Evolutionary conservation across 2,329 filamentous ascomycete species (phyloP), one percentile per base, ranked within the genome.

Genomic region (Colletotrichum paranaense): DNA sequence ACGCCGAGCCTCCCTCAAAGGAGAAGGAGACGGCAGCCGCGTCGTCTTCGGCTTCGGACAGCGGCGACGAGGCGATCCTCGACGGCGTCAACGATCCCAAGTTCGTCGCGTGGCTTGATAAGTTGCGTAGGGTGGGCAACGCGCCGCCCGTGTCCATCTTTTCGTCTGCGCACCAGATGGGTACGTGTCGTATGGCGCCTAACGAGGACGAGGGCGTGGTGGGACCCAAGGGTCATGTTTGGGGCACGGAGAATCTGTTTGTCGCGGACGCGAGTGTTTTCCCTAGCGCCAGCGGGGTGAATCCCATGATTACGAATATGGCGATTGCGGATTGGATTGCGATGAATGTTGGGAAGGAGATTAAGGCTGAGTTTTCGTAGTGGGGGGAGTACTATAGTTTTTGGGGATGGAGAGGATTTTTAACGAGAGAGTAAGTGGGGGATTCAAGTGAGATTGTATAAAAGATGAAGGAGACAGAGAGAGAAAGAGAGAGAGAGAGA

Each of bases 231-330:
- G 91, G 91, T 2, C 85, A 80, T 74, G 90, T 94, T 7, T 95
- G 92, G 92, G 92, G 89, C 1, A 87, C 85, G 0, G 83, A 91
- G 77, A 89, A 88, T 0, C 78, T 95, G 77, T 94, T 91, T 79
- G 90, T 95, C 22, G 90, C 91, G 11, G 94, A 96, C 81, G 90
- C 92, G 57, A 94, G 92, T 80, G 91, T 94, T 12, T 93, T 95
- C 74, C 94, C 93, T 1, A 92, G 89, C 69, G 93, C 93, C 12
- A 94, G 91, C 79, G 94, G 94, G 1, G 93, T 95, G 35, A 95
- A 95, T 80, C 94, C 94, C 14, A 95, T 96, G 94, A 85, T 95
- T 56, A 95, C 93, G 14, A 88, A 86, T 70, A 94, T 95, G 93
- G 90, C 90, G 1, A 88, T 93, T 77, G 86, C 90, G 62, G 90